Evolutionary conservation across 352 stramenopile species (phyloP).

Genomic region (Pythium vanterpoolii): DNA sequence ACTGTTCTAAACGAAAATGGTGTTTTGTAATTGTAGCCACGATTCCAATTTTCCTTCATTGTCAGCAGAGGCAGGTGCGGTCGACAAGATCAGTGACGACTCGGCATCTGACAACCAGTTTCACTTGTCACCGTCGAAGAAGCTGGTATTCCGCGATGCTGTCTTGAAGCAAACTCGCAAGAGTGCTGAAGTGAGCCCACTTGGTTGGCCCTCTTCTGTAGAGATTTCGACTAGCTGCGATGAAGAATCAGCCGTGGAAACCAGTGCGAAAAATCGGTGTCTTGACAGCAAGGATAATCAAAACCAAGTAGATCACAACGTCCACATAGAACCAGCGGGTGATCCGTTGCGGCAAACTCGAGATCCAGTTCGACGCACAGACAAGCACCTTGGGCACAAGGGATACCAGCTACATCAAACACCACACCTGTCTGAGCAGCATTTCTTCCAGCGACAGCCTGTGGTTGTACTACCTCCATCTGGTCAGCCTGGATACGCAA

Average conservation of each 20-base stretch:
- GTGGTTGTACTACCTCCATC: neutral
- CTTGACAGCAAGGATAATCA: neutral
- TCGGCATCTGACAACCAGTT: neutral
- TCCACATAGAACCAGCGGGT: neutral
- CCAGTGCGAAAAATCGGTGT: neutral
- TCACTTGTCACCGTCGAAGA: constrained; percentile 18
- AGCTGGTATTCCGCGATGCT: constrained; percentile 50
- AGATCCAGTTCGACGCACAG: neutral
- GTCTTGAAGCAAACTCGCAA: constrained; percentile 39
- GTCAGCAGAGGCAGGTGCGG: neutral
- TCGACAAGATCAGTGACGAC: neutral
- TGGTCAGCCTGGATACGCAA: constrained; percentile 12
- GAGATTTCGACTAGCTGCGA: constrained; percentile 9
- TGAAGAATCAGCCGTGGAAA: constrained; percentile 3
- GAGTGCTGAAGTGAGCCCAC: neutral
- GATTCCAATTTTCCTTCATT: constrained; percentile 20
- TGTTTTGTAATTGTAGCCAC: neutral
- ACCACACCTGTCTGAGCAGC: neutral
- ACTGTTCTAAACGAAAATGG: neutral
- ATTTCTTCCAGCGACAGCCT: neutral
- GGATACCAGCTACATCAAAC: neutral
- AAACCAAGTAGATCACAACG: neutral
- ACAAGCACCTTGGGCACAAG: neutral
- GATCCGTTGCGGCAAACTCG: neutral
- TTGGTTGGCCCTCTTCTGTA: neutral